Evolutionary conservation across 2,329 filamentous ascomycete genomes (phyloP).

Genomic region (Trematosphaeria pertusa): DNA sequence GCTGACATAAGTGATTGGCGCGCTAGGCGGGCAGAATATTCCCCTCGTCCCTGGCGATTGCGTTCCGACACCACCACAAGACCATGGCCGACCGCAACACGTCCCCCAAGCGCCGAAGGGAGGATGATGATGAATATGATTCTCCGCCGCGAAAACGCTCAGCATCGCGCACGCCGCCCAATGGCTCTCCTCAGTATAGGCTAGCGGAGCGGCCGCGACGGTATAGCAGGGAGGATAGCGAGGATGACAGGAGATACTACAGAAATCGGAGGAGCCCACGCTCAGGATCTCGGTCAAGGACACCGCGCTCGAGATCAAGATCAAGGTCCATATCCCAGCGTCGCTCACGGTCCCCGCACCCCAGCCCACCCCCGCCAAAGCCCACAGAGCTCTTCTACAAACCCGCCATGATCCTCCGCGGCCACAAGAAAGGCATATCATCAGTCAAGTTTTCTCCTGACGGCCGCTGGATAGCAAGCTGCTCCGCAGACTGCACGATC

Average conservation of each 20-base stretch:
- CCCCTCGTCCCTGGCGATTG: neutral
- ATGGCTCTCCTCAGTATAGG: conserved; percentile 35
- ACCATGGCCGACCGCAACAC: conserved; percentile 27
- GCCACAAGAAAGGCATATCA: conserved; percentile 80
- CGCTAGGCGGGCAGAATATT: conserved; percentile 22
- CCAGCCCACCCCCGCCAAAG: conserved; percentile 54
- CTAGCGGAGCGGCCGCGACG: conserved; percentile 45
- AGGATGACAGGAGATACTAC: conserved; percentile 39
- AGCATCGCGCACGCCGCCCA: conserved; percentile 37
- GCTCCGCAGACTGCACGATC: conserved; percentile 83
- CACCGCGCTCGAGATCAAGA: conserved; percentile 25
- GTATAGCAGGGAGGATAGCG: conserved; percentile 41
- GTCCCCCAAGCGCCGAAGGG: conserved; percentile 38
- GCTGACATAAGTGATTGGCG: conserved; percentile 15
- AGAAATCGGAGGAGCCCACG: conserved; percentile 21
- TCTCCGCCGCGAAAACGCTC: conserved; percentile 42
- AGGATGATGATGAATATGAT: conserved; percentile 32
- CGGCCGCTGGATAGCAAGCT: conserved; percentile 86
- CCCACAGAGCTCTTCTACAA: conserved; percentile 71
- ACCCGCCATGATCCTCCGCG: conserved; percentile 73
- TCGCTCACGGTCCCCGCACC: conserved; percentile 20
- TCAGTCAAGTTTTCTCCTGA: conserved; percentile 91
- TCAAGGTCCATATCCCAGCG: conserved; percentile 24
- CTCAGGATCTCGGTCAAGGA: conserved; percentile 26
- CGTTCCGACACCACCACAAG: conserved; percentile 2